Evolutionary conservation across 768 basidiomycete genomes (phyloP), one percentile per base, ranked within the genome.

Genomic region (Brasilioporus rufonigricans): DNA sequence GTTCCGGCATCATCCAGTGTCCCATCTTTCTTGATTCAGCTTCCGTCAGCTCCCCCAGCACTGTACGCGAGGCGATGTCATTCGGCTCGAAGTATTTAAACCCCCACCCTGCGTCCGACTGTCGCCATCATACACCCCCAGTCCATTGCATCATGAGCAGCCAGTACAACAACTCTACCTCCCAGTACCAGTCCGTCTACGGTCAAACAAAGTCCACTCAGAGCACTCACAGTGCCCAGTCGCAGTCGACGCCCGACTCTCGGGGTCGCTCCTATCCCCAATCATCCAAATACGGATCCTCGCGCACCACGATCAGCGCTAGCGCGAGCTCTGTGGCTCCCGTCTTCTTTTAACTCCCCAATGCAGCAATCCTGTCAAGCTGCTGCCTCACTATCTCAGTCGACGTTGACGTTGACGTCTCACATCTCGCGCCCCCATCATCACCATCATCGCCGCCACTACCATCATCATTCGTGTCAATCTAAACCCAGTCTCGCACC

Each of bases 331-430:
- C 75, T 18, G 77, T 73, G 27, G 83, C 78, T 41, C 75, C 84
- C 45, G 78, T 82, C 33, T 84, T 86, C 73, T 86, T 86, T 74
- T 86, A 68, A 75, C 23, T 4, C 31, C 14, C 38, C 29, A 24
- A n/a, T n/a, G 38, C 48, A 48, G 29, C 16, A 8, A 39, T 50
- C 23, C 19, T 44, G n/a, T n/a, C n/a, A n/a, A n/a, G n/a, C n/a
- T 43, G 38, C 27, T 11, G 14, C 24, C 41, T 29, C 43, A 45
- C 44, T 5, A 13, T 39, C 49, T 11, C 11, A 21, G 39, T 43
- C 48, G 48, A 43, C 50, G 29, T 53, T 4, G 54, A 58, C 50
- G 53, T 44, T 21, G 6, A 12, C 33, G 11, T 14, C 24, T 16
- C 51, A 19, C 19, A 24, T 44, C 50, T 6, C 46, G 23, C 38